These are phyloP conservation scores for Boletus subcaerulescens DNA, from an alignment of 768 basidiomycete genomes.

Conservation along the genomic window DNA sequence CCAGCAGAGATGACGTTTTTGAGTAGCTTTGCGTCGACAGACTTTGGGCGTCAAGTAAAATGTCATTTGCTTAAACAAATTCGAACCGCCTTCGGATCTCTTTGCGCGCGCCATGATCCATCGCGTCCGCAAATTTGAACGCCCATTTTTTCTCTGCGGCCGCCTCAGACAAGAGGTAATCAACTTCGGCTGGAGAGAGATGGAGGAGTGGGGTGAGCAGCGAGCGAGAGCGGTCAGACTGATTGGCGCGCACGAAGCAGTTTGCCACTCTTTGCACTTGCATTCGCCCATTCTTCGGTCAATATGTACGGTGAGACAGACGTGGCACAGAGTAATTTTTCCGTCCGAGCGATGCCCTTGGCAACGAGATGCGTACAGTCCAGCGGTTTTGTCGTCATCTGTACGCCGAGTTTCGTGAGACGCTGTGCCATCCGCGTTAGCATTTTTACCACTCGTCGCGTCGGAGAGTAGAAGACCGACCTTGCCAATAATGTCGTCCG, in stretches of 20 bases:
- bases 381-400: constrained; percentile 52
- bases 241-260: constrained; percentile 56
- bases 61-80: constrained; percentile 57
- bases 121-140: constrained; percentile 59
- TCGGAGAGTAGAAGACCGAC: constrained; percentile 33
- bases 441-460: not conserved
- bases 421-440: constrained; percentile 37
- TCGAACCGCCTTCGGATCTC: constrained; percentile 38
- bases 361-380: constrained; percentile 83
- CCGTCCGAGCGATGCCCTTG: constrained; percentile 69
- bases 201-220: not conserved
- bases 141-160: constrained; percentile 62
- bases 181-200: constrained; percentile 51
- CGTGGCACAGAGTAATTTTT: constrained; percentile 84
- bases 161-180: constrained; percentile 59
- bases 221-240: not conserved
- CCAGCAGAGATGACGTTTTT: constrained; percentile 66
- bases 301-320: constrained; percentile 61
- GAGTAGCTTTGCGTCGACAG: constrained; percentile 54
- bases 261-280: constrained; percentile 51
- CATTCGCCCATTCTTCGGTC: constrained; percentile 63
- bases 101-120: constrained; percentile 62
- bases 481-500: constrained; percentile 57
- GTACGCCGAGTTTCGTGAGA: constrained; percentile 64
- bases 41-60: constrained; percentile 79